A percentile compares a stretch with the other conserved stretches of the same genome.
These are phyloP conservation scores for Chalara sp. DNA, from an alignment of 2,329 filamentous ascomycete species.

Conservation along the genomic window DNA sequence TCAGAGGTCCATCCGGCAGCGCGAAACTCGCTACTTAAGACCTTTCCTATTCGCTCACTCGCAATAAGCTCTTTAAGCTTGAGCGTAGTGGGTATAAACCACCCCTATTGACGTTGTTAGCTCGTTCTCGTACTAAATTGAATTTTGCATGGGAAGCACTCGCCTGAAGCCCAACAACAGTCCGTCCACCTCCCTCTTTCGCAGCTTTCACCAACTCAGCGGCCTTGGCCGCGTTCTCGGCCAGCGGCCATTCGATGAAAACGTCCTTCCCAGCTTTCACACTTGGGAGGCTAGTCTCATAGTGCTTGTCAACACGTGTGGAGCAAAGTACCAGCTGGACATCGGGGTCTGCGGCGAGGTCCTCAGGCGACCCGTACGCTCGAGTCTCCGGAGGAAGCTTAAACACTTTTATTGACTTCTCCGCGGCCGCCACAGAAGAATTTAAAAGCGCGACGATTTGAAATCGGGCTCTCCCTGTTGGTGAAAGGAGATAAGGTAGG, in stretches of 20 bases:
- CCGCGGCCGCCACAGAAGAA: conserved; percentile 35
- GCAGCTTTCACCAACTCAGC: conserved; percentile 33
- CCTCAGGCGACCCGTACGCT: conserved; percentile 34
- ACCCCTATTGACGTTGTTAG: too few species aligned
- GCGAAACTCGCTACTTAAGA: conserved; percentile 33
- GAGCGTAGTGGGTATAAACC: too few species aligned
- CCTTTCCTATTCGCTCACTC: conserved; percentile 40
- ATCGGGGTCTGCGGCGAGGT: conserved; percentile 39
- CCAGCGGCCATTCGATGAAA: conserved; percentile 54
- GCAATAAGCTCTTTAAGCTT: conserved; percentile 35
- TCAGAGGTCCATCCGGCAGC: conserved; percentile 1
- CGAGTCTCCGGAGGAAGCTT: conserved; percentile 32
- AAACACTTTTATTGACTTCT: conserved; percentile 34
- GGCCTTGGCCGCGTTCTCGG: conserved; percentile 34
- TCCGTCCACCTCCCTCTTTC: conserved; percentile 26
- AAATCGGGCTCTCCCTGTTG: conserved; percentile 25
- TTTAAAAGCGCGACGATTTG: conserved; percentile 44
- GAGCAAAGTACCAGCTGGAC: conserved; percentile 49
- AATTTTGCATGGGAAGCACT: conserved; percentile 35
- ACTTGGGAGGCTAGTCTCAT: conserved; percentile 42
- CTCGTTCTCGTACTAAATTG: conserved; percentile 20
- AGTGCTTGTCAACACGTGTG: conserved; percentile 48
- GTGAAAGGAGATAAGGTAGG: conserved; percentile 23
- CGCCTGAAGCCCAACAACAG: conserved; percentile 45
- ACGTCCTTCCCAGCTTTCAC: conserved; percentile 45